phyloP scores from a whole-genome alignment of 2,329 filamentous ascomycete species.

The Aspergillus fischeri region DNA sequence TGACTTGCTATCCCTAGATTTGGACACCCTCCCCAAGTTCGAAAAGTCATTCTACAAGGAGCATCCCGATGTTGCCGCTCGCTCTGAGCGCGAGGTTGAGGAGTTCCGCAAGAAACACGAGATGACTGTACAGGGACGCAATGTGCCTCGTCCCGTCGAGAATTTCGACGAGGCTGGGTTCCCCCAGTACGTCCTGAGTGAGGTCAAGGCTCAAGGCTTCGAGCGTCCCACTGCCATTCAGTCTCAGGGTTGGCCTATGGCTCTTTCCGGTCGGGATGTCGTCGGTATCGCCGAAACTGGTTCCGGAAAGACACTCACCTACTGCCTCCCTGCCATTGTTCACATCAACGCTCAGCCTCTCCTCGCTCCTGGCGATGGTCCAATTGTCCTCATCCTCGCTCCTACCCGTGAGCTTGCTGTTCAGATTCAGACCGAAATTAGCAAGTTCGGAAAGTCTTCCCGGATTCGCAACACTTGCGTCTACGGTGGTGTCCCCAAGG shows the following conservation, averaged over 20 bases:
- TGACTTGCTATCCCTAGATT: constrained; percentile 54
- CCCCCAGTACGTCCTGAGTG: constrained; percentile 93
- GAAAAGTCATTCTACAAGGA: constrained; percentile 99
- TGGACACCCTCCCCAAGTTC: constrained; percentile 81
- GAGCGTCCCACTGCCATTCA: constrained; percentile 91
- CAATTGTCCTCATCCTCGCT: constrained; percentile 92
- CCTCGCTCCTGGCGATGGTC: constrained; percentile 88
- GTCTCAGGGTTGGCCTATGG: constrained; percentile 98
- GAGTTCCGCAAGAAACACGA: constrained; percentile 81
- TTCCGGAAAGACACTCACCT: constrained; percentile 97
- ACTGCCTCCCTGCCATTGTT: constrained; percentile 95
- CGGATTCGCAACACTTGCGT: constrained; percentile 98
- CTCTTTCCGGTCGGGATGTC: constrained; percentile 93
- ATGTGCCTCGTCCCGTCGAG: constrained; percentile 90
- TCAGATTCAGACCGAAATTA: constrained; percentile 97
- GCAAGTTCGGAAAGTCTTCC: constrained; percentile 96
- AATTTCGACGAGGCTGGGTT: constrained; percentile 98
- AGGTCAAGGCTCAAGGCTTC: constrained; percentile 98
- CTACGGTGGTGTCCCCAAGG: constrained; percentile 98
- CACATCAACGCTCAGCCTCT: constrained; percentile 99
- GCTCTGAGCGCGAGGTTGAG: constrained; percentile 75
- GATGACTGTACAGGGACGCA: constrained; percentile 74
- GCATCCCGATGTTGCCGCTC: constrained; percentile 69
- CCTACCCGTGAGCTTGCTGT: constrained; percentile 97
- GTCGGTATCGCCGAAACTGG: constrained; percentile 99